Evolutionary conservation across 2,329 filamentous ascomycete genomes (phyloP).

Genomic region (Huntiella omanensis): DNA sequence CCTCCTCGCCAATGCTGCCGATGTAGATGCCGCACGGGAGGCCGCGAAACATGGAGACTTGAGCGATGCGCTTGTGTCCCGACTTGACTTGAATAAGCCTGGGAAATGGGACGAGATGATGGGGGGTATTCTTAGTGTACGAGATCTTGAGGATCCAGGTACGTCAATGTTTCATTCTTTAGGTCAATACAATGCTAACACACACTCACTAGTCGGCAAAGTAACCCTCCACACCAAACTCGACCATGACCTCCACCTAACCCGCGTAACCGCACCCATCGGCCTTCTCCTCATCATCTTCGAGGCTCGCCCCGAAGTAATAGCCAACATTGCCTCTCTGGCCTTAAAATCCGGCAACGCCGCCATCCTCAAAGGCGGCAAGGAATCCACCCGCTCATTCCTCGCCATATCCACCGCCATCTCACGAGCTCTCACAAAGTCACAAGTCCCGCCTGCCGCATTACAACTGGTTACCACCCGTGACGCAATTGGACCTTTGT

Average conservation of each 20-base stretch:
- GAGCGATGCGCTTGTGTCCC: slow-evolving; percentile 66
- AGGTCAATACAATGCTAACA: background rate
- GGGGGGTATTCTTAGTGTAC: slow-evolving; percentile 79
- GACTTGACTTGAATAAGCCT: slow-evolving; percentile 66
- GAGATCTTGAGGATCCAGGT: slow-evolving; percentile 70
- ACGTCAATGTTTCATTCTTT: slow-evolving; percentile 18
- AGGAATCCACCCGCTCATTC: slow-evolving; percentile 92
- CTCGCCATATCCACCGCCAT: slow-evolving; percentile 75
- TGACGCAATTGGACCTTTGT: slow-evolving; percentile 74
- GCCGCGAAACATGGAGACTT: slow-evolving; percentile 59
- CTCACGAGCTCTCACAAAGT: slow-evolving; percentile 52
- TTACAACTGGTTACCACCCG: slow-evolving; percentile 89
- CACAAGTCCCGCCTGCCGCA: slow-evolving; percentile 63
- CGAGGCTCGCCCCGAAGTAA: slow-evolving; percentile 91
- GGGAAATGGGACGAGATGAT: slow-evolving; percentile 98
- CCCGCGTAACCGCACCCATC: slow-evolving; percentile 83
- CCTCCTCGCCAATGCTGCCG: slow-evolving; percentile 67
- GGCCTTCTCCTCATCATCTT: slow-evolving; percentile 98
- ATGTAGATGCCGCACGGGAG: slow-evolving; percentile 55
- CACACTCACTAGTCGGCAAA: slow-evolving; percentile 45
- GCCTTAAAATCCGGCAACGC: slow-evolving; percentile 96
- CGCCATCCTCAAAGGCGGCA: slow-evolving; percentile 90
- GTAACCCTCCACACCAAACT: slow-evolving; percentile 67
- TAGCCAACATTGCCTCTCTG: slow-evolving; percentile 90
- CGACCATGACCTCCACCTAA: slow-evolving; percentile 69